A percentile compares a stretch with the other conserved stretches of the same genome.
Evolutionary conservation across 768 basidiomycete genomes (phyloP).

Genomic region (Podaxis sp.): DNA sequence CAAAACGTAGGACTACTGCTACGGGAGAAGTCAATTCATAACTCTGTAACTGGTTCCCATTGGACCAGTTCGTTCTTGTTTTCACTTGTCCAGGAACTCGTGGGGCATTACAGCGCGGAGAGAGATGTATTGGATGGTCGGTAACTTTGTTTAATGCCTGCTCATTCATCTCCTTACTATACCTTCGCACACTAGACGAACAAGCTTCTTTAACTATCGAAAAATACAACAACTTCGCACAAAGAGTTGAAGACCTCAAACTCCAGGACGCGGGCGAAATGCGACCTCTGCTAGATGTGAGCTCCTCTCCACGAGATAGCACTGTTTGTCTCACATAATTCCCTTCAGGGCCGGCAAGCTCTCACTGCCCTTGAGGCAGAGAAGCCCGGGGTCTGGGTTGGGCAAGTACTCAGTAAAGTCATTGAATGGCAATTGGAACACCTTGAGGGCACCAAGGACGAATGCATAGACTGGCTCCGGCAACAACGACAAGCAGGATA

Average conservation of each 20-base stretch:
- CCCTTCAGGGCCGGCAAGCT: constrained; percentile 66
- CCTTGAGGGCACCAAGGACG: constrained; percentile 59
- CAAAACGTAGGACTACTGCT: constrained; percentile 55
- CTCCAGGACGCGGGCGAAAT: constrained; percentile 60
- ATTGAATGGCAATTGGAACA: constrained; percentile 85
- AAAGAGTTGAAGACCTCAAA: constrained; percentile 55
- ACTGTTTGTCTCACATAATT: not conserved
- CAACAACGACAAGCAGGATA: constrained; percentile 45
- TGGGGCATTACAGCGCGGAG: constrained; percentile 42
- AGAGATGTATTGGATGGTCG: constrained; percentile 41
- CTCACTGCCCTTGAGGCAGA: constrained; percentile 43
- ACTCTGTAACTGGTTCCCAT: constrained; percentile 51
- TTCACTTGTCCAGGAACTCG: constrained; percentile 68
- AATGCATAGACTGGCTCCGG: constrained; percentile 68
- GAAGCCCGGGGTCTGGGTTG: constrained; percentile 69
- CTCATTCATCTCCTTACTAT: constrained; percentile 1
- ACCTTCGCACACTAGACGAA: constrained; percentile 27
- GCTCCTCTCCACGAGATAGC: constrained; percentile 20
- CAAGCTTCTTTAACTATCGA: constrained; percentile 45
- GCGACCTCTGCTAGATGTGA: constrained; percentile 74
- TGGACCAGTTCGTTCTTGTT: constrained; percentile 76
- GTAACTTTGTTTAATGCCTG: constrained; percentile 13
- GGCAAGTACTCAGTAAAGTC: constrained; percentile 57
- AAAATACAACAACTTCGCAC: constrained; percentile 62
- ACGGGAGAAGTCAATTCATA: constrained; percentile 64